Conservation (phyloP, 352 stramenopile species). For the Globisporangium nodosum region DNA sequence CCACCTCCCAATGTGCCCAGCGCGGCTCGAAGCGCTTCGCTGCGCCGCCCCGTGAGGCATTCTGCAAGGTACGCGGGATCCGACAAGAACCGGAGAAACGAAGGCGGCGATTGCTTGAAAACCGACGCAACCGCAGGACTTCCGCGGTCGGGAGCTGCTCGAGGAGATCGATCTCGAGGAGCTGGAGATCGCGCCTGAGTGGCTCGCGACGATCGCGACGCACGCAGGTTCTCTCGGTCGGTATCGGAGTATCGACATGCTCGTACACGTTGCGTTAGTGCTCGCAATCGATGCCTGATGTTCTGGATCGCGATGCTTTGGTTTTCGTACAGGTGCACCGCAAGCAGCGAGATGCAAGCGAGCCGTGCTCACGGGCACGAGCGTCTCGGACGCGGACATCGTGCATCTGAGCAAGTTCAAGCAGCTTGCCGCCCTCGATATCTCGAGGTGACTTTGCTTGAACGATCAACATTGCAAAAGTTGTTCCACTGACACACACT, state of each 20-base stretch:
- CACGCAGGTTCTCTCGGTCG: constrained; percentile 12
- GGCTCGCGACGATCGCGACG: constrained; percentile 21
- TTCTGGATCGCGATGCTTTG: neutral
- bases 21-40: constrained; percentile 16
- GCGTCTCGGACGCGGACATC: constrained; percentile 23
- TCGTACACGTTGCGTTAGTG: neutral
- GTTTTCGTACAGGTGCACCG: neutral
- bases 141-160: constrained; percentile 16
- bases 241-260: neutral
- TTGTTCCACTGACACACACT: neutral
- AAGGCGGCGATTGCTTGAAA: neutral
- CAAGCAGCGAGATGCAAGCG: constrained; percentile 7
- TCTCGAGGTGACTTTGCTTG: constrained; percentile 16
- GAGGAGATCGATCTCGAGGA: constrained; percentile 22
- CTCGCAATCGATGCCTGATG: neutral
- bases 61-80: constrained; percentile 24
- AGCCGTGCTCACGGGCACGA: constrained; percentile 23
- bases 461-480: neutral
- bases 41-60: constrained; percentile 19
- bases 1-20: neutral
- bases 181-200: constrained; percentile 24
- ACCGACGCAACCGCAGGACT: constrained; percentile 12
- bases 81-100: neutral
- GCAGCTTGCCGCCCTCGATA: constrained; percentile 18
- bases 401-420: constrained; percentile 21